These are phyloP conservation scores for Sungouiozyma intestinalis DNA, from an alignment of 805 yeast species.

Conservation along the genomic window DNA sequence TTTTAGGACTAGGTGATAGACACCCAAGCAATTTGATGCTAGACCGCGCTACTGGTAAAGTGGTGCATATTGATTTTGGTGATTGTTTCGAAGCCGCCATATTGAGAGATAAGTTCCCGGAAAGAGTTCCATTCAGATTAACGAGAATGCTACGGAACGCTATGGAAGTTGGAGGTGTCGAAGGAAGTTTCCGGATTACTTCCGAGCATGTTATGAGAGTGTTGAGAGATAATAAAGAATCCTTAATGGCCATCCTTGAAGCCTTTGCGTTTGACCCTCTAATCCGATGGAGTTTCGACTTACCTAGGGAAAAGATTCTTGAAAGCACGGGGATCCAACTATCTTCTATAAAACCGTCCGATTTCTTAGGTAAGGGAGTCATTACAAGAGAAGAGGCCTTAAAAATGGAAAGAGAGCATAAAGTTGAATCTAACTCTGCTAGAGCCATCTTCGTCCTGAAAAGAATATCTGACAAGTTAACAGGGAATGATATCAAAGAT, in stretches of 20 bases:
- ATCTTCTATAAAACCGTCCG: slow-evolving; percentile 60
- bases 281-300: slow-evolving; percentile 96
- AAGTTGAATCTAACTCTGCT: slow-evolving; percentile 67
- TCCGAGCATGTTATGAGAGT: slow-evolving; percentile 97
- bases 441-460: slow-evolving; percentile 84
- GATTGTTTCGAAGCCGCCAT: slow-evolving; percentile 99
- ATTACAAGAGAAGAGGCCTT: slow-evolving; percentile 71
- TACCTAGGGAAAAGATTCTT: slow-evolving; percentile 70
- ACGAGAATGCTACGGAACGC: slow-evolving; percentile 97
- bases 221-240: slow-evolving; percentile 85
- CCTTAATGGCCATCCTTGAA: slow-evolving; percentile 93
- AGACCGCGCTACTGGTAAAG: slow-evolving; percentile 89
- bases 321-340: slow-evolving; percentile 63
- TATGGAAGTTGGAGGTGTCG: slow-evolving; percentile 98
- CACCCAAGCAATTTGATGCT: slow-evolving; percentile 97
- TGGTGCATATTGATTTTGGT: slow-evolving; percentile 95
- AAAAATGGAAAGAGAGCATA: slow-evolving; percentile 56
- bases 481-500: slow-evolving; percentile 85
- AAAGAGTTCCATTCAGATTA: slow-evolving; percentile 92
- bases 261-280: slow-evolving; percentile 98
- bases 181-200: slow-evolving; percentile 92
- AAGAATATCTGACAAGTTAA: slow-evolving; percentile 83
- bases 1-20: slow-evolving; percentile 92
- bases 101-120: slow-evolving; percentile 92
- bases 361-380: slow-evolving; percentile 58